Percentiles rank a stretch among this genome's conserved stretches.
Evolutionary conservation across 2,329 filamentous ascomycete species (phyloP).

Genomic region (Nemania abortiva): DNA sequence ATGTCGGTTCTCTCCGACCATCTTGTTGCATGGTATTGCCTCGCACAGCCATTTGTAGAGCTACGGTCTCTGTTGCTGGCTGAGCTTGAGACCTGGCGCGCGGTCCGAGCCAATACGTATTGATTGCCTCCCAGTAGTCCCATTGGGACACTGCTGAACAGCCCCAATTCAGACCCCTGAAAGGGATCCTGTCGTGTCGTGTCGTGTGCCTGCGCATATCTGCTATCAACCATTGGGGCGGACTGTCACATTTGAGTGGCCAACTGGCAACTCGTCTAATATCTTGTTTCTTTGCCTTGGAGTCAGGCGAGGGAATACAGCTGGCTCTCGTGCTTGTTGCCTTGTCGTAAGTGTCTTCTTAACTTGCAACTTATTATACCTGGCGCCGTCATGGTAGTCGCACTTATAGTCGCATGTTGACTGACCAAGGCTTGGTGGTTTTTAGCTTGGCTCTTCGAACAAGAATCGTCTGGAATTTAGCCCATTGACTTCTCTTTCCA

Average conservation of each 20-base stretch:
- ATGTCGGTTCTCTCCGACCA: conserved; percentile 9
- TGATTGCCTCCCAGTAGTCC: conserved; percentile 8
- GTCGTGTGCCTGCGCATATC: conserved; percentile 21
- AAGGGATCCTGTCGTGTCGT: conserved; percentile 14
- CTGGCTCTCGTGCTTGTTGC: conserved; percentile 9
- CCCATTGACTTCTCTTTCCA: conserved; percentile 33
- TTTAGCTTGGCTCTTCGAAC: conserved; percentile 39
- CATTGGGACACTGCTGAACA: neutral
- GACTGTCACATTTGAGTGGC: conserved; percentile 6
- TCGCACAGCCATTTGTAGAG: conserved; percentile 22
- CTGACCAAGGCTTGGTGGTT: conserved; percentile 38
- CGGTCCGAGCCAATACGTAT: conserved; percentile 13
- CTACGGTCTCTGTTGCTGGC: conserved; percentile 9
- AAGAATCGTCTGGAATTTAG: conserved; percentile 32
- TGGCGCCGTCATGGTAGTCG: conserved; percentile 5
- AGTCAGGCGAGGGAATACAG: conserved; percentile 6
- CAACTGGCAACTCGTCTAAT: neutral
- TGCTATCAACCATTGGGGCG: neutral
- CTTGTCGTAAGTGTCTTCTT: conserved; percentile 31
- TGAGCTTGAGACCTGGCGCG: conserved; percentile 20
- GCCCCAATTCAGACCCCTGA: conserved; percentile 19
- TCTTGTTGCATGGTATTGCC: conserved; percentile 4
- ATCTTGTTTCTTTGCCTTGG: neutral
- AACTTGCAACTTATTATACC: conserved; percentile 7
- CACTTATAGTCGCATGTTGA: conserved; percentile 23